Conservation (phyloP, 805 yeast species). For the Teunomyces stri region DNA sequence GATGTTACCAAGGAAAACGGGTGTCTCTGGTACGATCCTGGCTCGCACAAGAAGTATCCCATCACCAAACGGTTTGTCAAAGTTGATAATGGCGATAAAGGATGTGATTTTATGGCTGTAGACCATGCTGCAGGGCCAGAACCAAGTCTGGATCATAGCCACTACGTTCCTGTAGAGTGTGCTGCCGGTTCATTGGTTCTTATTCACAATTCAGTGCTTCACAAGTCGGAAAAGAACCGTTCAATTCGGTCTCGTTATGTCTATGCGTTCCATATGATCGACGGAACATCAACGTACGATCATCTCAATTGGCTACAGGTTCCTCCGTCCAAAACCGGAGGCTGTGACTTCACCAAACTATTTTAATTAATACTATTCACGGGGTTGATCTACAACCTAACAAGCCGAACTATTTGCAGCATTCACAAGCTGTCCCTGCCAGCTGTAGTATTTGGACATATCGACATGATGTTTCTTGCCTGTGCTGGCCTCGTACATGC, state of each 20-base stretch:
- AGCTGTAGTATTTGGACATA: conserved; percentile 58
- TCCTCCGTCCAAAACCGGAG: conserved; percentile 59
- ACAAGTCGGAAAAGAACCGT: conserved; percentile 62
- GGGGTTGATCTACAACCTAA: conserved; percentile 6
- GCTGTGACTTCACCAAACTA: conserved; percentile 55
- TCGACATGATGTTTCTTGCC: conserved; percentile 55
- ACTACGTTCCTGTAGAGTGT: conserved; percentile 55
- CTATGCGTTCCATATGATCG: conserved; percentile 77
- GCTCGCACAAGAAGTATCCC: conserved; percentile 60
- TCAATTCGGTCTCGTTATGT: conserved; percentile 64
- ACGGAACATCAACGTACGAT: conserved; percentile 81
- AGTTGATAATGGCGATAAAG: conserved; percentile 44
- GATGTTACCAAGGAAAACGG: conserved; percentile 69
- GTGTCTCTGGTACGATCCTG: conserved; percentile 66
- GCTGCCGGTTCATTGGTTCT: conserved; percentile 70
- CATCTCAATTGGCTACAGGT: conserved; percentile 73
- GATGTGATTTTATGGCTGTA: conserved; percentile 55
- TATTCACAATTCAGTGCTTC: conserved; percentile 70
- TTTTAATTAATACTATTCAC: conserved; percentile 13
- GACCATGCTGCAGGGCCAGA: conserved; percentile 13
- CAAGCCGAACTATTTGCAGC: conserved; percentile 9
- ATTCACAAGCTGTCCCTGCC: conserved; percentile 50
- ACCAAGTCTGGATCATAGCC: conserved; percentile 30
- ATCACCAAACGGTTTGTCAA: conserved; percentile 64
- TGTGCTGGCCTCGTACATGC: conserved; percentile 46